Evolutionary conservation across 2,329 filamentous ascomycete species (phyloP).

Genomic region (Hansfordia pulvinata): DNA sequence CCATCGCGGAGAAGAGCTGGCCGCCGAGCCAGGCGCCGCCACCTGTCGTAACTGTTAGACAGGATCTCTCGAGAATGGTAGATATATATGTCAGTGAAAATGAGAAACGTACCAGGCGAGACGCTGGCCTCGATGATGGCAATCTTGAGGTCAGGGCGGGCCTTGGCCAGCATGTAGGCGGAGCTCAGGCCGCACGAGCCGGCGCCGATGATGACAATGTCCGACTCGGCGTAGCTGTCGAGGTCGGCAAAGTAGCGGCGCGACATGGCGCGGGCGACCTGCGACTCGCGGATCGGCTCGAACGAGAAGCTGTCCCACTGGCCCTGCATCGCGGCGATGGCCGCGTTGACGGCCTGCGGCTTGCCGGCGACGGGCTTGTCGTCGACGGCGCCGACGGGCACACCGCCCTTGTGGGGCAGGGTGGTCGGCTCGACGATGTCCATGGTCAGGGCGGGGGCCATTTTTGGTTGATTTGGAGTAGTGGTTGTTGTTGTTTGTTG

Average conservation of each 20-base stretch:
- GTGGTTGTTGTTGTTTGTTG: conserved; percentile 51
- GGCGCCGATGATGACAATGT: conserved; percentile 86
- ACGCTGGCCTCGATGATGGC: conserved; percentile 83
- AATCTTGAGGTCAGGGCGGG: conserved; percentile 81
- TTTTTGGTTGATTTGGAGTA: too few species aligned
- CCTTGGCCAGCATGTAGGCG: conserved; percentile 71
- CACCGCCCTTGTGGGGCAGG: conserved; percentile 31
- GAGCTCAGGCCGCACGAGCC: conserved; percentile 78
- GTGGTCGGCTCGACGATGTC: conserved; percentile 39
- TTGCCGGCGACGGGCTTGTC: conserved; percentile 17
- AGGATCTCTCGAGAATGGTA: conserved; percentile 1
- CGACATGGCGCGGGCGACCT: conserved; percentile 89
- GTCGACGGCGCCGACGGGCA: conserved; percentile 22
- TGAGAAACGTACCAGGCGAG: conserved; percentile 42
- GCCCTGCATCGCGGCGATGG: conserved; percentile 51
- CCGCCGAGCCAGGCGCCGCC: conserved; percentile 89
- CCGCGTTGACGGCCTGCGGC: conserved; percentile 25
- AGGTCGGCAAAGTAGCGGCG: conserved; percentile 85
- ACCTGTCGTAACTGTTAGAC: conserved; percentile 27
- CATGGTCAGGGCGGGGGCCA: conserved; percentile 62
- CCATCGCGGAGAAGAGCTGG: conserved; percentile 90
- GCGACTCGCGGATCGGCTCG: conserved; percentile 76
- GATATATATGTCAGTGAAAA: background rate
- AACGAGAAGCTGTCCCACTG: conserved; percentile 79
- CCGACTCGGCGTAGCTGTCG: conserved; percentile 79